These are phyloP conservation scores for Epithele typhae DNA, from an alignment of 768 basidiomycete species.

Conservation along the genomic window DNA sequence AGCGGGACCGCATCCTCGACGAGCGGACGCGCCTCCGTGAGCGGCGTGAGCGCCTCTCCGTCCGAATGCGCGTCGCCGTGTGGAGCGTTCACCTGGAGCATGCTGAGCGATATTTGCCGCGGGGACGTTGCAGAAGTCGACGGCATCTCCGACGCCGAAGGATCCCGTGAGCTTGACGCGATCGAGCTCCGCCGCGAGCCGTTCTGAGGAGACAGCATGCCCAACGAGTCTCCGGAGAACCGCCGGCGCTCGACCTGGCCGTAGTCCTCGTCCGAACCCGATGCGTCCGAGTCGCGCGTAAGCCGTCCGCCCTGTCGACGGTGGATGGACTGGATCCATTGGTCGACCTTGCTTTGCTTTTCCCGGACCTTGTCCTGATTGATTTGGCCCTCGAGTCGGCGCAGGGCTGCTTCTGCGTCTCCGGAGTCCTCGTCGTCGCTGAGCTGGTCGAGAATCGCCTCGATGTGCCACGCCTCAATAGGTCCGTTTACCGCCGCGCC, in stretches of 20 bases:
- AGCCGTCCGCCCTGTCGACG: slow-evolving; percentile 64
- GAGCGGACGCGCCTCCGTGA: slow-evolving; percentile 43
- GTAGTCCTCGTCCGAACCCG: slow-evolving; percentile 34
- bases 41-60: slow-evolving; percentile 4
- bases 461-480: slow-evolving; percentile 82
- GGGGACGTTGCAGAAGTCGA: slow-evolving; percentile 10
- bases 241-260: slow-evolving; percentile 19
- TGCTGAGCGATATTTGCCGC: slow-evolving; percentile 15
- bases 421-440: slow-evolving; percentile 73
- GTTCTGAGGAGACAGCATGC: slow-evolving; percentile 5
- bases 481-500: slow-evolving; percentile 37
- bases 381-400: slow-evolving; percentile 81
- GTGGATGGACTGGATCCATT: slow-evolving; percentile 73
- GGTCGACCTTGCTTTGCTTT: slow-evolving; percentile 73
- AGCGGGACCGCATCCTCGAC: slow-evolving; percentile 60
- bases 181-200: slow-evolving; percentile 9
- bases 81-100: slow-evolving; percentile 23
- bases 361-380: slow-evolving; percentile 67
- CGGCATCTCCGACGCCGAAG: not conserved
- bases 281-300: slow-evolving; percentile 21
- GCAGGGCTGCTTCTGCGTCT: slow-evolving; percentile 78
- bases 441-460: slow-evolving; percentile 66
- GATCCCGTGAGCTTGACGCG: slow-evolving; percentile 5
- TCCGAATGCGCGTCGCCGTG: slow-evolving; percentile 16
- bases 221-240: slow-evolving; percentile 8